Evolutionary conservation across 768 basidiomycete genomes (phyloP).

Genomic region (Pulveroboletus sp.): DNA sequence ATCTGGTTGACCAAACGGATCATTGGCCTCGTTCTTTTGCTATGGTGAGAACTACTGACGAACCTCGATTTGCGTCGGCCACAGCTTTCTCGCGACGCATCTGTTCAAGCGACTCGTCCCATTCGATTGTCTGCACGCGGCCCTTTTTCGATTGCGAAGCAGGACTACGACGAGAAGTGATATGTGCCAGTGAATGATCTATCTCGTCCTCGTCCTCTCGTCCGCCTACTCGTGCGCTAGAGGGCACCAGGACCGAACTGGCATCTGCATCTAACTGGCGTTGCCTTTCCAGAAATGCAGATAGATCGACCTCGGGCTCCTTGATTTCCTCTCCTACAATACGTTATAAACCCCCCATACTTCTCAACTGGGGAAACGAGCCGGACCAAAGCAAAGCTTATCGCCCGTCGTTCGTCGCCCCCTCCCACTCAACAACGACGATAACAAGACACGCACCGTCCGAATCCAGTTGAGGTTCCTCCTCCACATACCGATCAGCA

Average conservation of each 20-base stretch:
- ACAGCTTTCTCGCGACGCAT: conserved; percentile 65
- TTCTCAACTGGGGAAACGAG: neutral
- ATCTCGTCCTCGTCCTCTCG: conserved; percentile 45
- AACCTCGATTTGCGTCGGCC: conserved; percentile 75
- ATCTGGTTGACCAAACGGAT: conserved; percentile 34
- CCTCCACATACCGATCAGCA: conserved; percentile 69
- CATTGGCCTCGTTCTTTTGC: neutral
- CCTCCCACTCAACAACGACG: no score
- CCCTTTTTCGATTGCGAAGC: conserved; percentile 49
- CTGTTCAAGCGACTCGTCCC: conserved; percentile 62
- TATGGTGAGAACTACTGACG: conserved; percentile 5
- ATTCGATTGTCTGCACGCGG: conserved; percentile 57
- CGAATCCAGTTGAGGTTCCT: conserved; percentile 62
- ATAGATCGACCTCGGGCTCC: conserved; percentile 72
- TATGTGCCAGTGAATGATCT: conserved; percentile 52
- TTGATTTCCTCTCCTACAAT: conserved; percentile 54
- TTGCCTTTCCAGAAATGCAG: conserved; percentile 62
- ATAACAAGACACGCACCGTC: conserved; percentile 46
- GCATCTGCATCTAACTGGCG: conserved; percentile 36
- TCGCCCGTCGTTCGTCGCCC: no score
- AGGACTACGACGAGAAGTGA: conserved; percentile 32
- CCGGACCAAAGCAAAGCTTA: neutral
- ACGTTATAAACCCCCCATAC: neutral
- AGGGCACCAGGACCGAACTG: conserved; percentile 18
- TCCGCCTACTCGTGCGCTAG: conserved; percentile 9